A percentile compares a stretch with the other conserved stretches of the same genome.
These are phyloP conservation scores for Phylloporus sp. DNA, from an alignment of 768 basidiomycete species.

Conservation along the genomic window DNA sequence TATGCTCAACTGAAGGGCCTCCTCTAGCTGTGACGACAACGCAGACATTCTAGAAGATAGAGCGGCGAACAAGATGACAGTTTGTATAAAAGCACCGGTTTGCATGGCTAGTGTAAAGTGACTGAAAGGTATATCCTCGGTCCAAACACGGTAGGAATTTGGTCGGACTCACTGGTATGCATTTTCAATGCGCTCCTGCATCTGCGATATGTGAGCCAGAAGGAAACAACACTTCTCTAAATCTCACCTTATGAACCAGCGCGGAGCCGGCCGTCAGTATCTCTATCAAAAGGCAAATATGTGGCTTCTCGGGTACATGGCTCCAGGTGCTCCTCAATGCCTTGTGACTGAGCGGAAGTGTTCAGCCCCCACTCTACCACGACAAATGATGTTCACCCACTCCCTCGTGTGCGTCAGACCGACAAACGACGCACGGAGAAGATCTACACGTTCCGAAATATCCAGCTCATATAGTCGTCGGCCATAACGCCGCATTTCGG, in stretches of 20 bases:
- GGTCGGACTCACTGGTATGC: constrained; percentile 47
- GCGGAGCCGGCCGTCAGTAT: constrained; percentile 33
- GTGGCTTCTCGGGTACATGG: constrained; percentile 42
- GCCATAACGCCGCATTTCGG: constrained; percentile 51
- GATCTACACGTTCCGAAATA: constrained; percentile 19
- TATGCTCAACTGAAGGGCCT: constrained; percentile 31
- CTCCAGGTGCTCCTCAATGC: constrained; percentile 60
- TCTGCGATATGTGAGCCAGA: constrained; percentile 32
- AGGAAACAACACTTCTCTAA: not conserved
- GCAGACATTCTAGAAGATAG: constrained; percentile 53
- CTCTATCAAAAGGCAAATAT: constrained; percentile 32
- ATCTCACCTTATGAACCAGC: constrained; percentile 46
- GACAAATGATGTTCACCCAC: constrained; percentile 9
- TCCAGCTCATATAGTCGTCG: constrained; percentile 17
- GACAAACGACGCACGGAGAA: constrained; percentile 26
- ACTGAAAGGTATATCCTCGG: constrained; percentile 32
- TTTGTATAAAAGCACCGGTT: constrained; percentile 66
- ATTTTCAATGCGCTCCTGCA: constrained; percentile 39
- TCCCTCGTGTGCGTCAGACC: constrained; percentile 24
- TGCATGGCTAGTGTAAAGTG: constrained; percentile 61
- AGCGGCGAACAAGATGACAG: constrained; percentile 57
- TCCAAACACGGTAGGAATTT: not conserved
- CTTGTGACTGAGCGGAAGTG: constrained; percentile 38
- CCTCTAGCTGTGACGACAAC: constrained; percentile 41
- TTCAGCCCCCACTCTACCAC: not conserved